Evolutionary conservation across 345 rosid genomes (phyloP), one percentile per base, ranked within the genome.

Genomic region (Hibiscus tridactylites): DNA sequence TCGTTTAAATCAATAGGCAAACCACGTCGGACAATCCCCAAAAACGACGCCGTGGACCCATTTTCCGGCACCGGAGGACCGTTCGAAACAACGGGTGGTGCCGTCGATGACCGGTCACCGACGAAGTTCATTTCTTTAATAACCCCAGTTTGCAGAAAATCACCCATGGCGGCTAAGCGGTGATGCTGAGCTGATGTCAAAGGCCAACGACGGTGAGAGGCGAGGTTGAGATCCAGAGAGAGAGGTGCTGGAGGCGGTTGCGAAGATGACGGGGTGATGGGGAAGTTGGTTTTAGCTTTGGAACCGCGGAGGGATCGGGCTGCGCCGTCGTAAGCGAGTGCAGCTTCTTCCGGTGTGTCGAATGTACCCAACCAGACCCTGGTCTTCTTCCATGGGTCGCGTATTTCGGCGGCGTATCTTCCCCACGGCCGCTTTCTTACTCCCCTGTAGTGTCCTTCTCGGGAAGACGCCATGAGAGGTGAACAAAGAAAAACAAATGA

Each of bases 381-480:
- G 9, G 96, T 87, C 77, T 93, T 93, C 85, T 93, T 93, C 96
- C 97, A 91, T 0, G 98, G 98, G 81, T 91, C 98, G 29, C 98
- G 90, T 70, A 93, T 93, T 86, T 93, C 98, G 0, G 98, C 98
- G 0, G 97, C 97, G 83, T 91, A 93, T 24, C 97, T 87, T 3
- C 98, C 98, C 98, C 98, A 93, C 9, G 98, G 98, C 78, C 98
- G 80, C 93, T 93, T 93, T 46, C 97, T 66, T 15, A 93, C 98
- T 10, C 98, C 98, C 54, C 96, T 79, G 87, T 87, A 91, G 82
- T 90, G 98, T 37, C 88, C 96, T 68, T 90, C 96, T 15, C 87
- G 81, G 21, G 93, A 72, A 15, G 96, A 81, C 70, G 95, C 84
- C 95, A 85, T 84, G 26, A 13, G 56, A 61, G 31, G 21, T 7